Evolutionary conservation across 1,284 basidiomycete genomes (phyloP).

Genomic region (Tranzscheliella williamsii): DNA sequence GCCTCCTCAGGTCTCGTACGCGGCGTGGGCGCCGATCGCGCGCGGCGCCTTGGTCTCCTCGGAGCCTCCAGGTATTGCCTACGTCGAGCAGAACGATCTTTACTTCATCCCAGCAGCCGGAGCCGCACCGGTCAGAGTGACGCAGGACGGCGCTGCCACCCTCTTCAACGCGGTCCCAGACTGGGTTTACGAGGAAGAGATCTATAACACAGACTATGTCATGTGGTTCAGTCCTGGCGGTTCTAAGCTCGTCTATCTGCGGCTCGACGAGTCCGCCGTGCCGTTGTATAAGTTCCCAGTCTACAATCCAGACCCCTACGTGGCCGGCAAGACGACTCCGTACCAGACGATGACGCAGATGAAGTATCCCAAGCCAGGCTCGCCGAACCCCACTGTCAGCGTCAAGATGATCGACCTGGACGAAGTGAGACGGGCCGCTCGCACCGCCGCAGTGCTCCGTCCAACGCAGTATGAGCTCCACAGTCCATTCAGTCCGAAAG

Average conservation of each 20-base stretch:
- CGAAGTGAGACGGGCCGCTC: conserved; percentile 14
- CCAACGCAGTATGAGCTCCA: conserved; percentile 21
- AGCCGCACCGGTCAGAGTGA: conserved; percentile 73
- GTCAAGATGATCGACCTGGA: conserved; percentile 68
- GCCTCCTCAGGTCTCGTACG: conserved; percentile 24
- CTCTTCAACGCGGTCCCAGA: conserved; percentile 93
- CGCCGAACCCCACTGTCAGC: conserved; percentile 80
- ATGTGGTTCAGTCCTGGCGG: conserved; percentile 91
- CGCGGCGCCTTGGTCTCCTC: background rate
- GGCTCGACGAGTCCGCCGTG: conserved; percentile 84
- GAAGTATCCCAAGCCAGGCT: conserved; percentile 73
- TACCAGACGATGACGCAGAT: conserved; percentile 44
- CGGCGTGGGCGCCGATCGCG: conserved; percentile 27
- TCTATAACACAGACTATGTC: conserved; percentile 74
- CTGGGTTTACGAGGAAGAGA: conserved; percentile 67
- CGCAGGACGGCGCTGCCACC: conserved; percentile 76
- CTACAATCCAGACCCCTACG: conserved; percentile 69
- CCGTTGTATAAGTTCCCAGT: conserved; percentile 83
- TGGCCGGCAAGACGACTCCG: conserved; percentile 38
- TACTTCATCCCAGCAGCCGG: conserved; percentile 23
- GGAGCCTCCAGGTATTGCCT: conserved; percentile 28
- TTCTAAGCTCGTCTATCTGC: conserved; percentile 77
- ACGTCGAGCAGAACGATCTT: conserved; percentile 49
- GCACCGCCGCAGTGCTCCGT: conserved; percentile 2
- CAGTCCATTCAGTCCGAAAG: conserved; percentile 17